Conservation (phyloP, 176 grass and related monocot species). For the Lolium multiflorum region DNA sequence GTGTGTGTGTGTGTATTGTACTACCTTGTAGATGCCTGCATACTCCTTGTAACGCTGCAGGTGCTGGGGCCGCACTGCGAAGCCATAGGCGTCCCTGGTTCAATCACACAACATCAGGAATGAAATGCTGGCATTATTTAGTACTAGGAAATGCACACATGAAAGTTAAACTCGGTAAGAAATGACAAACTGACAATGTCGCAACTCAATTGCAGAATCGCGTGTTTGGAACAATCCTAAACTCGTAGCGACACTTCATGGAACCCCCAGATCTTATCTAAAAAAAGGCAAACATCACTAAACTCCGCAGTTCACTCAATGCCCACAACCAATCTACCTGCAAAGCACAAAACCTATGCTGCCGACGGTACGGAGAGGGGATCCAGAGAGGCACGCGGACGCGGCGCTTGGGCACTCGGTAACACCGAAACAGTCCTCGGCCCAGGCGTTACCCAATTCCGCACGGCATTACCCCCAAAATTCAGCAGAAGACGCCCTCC, state of each 20-base stretch:
- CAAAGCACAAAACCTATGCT: conserved; percentile 23
- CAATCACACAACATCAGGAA: conserved; percentile 43
- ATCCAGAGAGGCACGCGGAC: neutral
- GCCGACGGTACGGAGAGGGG: neutral
- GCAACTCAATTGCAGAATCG: conserved; percentile 21
- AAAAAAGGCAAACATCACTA: conserved; percentile 38
- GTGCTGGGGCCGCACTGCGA: conserved; percentile 91
- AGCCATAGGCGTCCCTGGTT: conserved; percentile 94
- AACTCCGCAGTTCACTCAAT: conserved; percentile 51
- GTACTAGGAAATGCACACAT: neutral
- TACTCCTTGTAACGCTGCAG: conserved; percentile 98
- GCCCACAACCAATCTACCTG: conserved; percentile 1
- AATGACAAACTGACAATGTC: neutral
- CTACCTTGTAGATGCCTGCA: conserved; percentile 89
- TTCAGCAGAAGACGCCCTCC: neutral
- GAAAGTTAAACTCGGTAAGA: neutral
- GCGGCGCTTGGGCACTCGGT: neutral
- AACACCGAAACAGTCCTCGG: neutral
- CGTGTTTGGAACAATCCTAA: neutral
- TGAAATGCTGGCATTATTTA: neutral
- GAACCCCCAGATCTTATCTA: conserved; percentile 51
- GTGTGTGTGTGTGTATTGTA: neutral
- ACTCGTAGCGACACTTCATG: conserved; percentile 5
- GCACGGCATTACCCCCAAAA: conserved; percentile 40
- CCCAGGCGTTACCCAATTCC: neutral